A percentile compares a stretch with the other conserved stretches of the same genome.
Evolutionary conservation across 345 rosid species (phyloP).

Genomic region (Theobroma cacao): DNA sequence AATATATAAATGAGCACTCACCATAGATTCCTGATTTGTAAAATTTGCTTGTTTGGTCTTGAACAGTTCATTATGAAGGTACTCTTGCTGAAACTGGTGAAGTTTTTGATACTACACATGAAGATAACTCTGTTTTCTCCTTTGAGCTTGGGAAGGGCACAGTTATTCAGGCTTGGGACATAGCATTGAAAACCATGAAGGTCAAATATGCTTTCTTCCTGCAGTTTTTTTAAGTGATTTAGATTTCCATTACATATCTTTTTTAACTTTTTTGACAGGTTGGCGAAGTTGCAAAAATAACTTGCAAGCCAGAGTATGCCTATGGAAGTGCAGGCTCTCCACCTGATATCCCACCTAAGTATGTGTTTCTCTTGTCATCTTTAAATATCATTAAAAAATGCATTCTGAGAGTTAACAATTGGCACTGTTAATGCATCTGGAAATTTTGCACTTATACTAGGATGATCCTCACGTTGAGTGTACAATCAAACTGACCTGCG

Average conservation of each 20-base stretch:
- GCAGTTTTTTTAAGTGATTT: background rate
- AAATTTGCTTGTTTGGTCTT: slow-evolving; percentile 10
- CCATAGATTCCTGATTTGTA: background rate
- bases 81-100: slow-evolving; percentile 76
- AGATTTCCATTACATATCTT: background rate
- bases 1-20: background rate
- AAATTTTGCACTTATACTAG: no score
- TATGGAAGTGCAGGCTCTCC: slow-evolving; percentile 89
- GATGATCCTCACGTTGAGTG: background rate
- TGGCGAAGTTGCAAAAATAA: slow-evolving; percentile 92
- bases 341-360: slow-evolving; percentile 90
- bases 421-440: no score
- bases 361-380: slow-evolving; percentile 18
- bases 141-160: slow-evolving; percentile 86
- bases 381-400: background rate
- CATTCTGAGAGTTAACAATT: background rate
- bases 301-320: slow-evolving; percentile 93
- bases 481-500: background rate
- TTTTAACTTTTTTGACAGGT: slow-evolving; percentile 47
- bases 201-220: slow-evolving; percentile 26
- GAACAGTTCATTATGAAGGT: slow-evolving; percentile 87
- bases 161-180: slow-evolving; percentile 88
- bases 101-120: slow-evolving; percentile 82
- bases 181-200: slow-evolving; percentile 85
- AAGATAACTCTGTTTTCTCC: slow-evolving; percentile 82